Evolutionary conservation across 73 alveolate genomes (phyloP).

Genomic region (Halteria grandinella): DNA sequence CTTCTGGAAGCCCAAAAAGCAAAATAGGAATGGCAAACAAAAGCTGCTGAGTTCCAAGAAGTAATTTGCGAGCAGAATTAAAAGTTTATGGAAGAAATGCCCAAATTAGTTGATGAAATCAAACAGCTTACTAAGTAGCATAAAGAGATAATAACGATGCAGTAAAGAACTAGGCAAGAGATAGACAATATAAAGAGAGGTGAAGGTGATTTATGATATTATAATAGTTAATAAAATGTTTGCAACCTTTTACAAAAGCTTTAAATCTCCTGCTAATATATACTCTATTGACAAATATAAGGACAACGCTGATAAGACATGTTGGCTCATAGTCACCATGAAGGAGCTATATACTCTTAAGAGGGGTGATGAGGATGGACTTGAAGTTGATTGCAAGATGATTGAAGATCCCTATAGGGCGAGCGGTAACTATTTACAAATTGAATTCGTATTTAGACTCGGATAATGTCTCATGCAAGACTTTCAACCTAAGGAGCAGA

Average conservation of each 20-base stretch:
- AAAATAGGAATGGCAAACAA: too few relatives aligned
- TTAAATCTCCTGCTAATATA: conserved; percentile 36
- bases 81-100: too few relatives aligned
- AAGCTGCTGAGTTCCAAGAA: too few relatives aligned
- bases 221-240: conserved; percentile 6
- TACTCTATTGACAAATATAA: conserved; percentile 36
- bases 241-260: conserved; percentile 23
- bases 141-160: too few relatives aligned
- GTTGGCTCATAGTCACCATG: conserved; percentile 39
- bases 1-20: too few relatives aligned
- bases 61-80: too few relatives aligned
- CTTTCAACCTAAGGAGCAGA: conserved; percentile 3
- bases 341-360: conserved; percentile 12
- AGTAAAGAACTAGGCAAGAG: too few relatives aligned
- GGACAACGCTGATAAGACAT: background rate
- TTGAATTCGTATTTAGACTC: background rate
- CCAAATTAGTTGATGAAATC: too few relatives aligned
- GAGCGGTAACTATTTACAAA: background rate
- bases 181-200: too few relatives aligned
- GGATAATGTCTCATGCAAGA: conserved; percentile 43
- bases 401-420: background rate
- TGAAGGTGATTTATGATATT: too few relatives aligned
- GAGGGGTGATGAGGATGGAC: conserved; percentile 21
- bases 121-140: too few relatives aligned
- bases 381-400: background rate